Percentiles rank a stretch among this genome's conserved stretches.
phyloP scores from a whole-genome alignment of 202 grass and related monocot species.

The Zoysia matrella region DNA sequence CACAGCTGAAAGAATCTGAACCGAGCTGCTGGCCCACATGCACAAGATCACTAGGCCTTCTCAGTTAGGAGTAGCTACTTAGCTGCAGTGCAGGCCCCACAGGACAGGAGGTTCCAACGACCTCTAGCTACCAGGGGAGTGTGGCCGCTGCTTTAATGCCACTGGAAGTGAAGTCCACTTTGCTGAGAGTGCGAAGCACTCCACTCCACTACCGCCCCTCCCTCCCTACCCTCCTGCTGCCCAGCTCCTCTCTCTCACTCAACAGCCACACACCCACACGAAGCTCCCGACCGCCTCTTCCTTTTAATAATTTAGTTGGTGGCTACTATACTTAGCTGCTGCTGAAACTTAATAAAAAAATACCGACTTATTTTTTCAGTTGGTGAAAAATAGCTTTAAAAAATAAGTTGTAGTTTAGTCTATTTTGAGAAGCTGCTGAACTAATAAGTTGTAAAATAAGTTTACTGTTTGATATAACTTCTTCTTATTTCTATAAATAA shows the following conservation, averaged over 20 bases:
- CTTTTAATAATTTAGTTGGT: slow-evolving; percentile 23
- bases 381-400: too few relatives aligned
- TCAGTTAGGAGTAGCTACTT: too few relatives aligned
- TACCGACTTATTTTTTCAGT: too few relatives aligned
- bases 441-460: too few relatives aligned
- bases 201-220: slow-evolving; percentile 37
- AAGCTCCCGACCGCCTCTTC: background rate
- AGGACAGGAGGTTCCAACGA: slow-evolving; percentile 45
- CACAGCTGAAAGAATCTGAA: too few relatives aligned
- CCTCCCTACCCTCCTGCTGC: background rate
- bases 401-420: too few relatives aligned
- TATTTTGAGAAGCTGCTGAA: too few relatives aligned
- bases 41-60: too few relatives aligned
- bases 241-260: background rate
- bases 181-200: slow-evolving; percentile 68
- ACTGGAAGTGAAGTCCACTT: slow-evolving; percentile 64
- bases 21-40: too few relatives aligned
- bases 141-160: slow-evolving; percentile 45
- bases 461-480: too few relatives aligned
- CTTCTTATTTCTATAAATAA: too few relatives aligned
- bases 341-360: too few relatives aligned
- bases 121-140: slow-evolving; percentile 37
- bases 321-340: background rate
- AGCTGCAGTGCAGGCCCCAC: background rate
- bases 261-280: background rate